These are phyloP conservation scores for Naegleria lovaniensis DNA, from an alignment of 208 protist species.

Conservation along the genomic window DNA sequence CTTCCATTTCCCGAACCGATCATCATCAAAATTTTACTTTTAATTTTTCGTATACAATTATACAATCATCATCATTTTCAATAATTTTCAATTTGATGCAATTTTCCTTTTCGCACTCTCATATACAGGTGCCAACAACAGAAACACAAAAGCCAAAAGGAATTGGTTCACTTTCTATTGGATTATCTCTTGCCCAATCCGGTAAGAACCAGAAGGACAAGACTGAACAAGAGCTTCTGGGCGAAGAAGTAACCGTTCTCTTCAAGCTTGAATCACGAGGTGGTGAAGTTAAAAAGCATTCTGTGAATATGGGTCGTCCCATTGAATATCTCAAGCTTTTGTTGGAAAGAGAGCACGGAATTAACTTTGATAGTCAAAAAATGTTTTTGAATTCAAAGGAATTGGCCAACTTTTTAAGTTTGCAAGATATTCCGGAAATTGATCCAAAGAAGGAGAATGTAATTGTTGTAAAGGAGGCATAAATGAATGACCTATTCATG, in stretches of 20 bases:
- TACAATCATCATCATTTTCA: too few relatives aligned
- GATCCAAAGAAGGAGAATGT: background rate
- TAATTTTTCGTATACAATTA: too few relatives aligned
- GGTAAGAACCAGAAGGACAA: background rate
- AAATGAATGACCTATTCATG: background rate
- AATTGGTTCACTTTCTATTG: background rate
- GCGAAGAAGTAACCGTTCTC: background rate
- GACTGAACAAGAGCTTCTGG: background rate
- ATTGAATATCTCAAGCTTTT: slow-evolving; percentile 19
- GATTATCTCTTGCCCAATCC: background rate
- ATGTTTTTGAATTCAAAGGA: background rate
- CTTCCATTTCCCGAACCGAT: too few relatives aligned
- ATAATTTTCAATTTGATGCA: background rate
- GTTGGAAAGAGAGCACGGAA: slow-evolving; percentile 17
- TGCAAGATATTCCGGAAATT: background rate
- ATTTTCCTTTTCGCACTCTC: too few relatives aligned
- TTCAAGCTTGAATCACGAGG: background rate
- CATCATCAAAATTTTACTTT: too few relatives aligned
- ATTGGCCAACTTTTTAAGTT: background rate
- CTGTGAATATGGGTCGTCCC: background rate
- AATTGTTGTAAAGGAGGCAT: background rate
- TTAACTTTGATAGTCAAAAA: background rate
- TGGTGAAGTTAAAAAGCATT: background rate
- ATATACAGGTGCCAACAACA: background rate
- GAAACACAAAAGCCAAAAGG: slow-evolving; percentile 3